These are phyloP conservation scores for Pseudogymnoascus sp. DNA, from an alignment of 2,329 filamentous ascomycete species.

Conservation along the genomic window DNA sequence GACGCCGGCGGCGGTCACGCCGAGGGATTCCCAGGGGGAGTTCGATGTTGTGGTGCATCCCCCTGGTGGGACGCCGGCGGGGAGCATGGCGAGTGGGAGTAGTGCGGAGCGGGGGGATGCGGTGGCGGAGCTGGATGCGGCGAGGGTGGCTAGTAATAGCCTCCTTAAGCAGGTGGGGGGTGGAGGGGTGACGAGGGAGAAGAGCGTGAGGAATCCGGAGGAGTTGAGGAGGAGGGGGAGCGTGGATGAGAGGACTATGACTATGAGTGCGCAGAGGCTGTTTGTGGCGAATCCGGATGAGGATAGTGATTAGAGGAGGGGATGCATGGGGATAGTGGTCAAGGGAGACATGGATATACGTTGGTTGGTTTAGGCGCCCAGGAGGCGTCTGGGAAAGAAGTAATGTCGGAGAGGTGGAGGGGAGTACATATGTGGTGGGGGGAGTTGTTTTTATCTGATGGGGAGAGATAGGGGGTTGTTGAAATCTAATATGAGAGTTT, in stretches of 20 bases:
- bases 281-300: slow-evolving; percentile 78
- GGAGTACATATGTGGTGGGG: neutral
- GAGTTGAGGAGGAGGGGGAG: slow-evolving; percentile 70
- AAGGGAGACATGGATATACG: too few species aligned
- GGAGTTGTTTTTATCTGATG: neutral
- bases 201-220: slow-evolving; percentile 58
- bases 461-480: neutral
- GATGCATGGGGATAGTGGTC: too few species aligned
- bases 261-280: slow-evolving; percentile 52
- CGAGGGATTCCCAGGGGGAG: neutral
- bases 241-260: slow-evolving; percentile 72
- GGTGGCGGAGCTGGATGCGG: slow-evolving; percentile 45
- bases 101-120: slow-evolving; percentile 48
- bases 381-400: neutral
- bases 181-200: slow-evolving; percentile 54
- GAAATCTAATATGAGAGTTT: neutral
- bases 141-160: slow-evolving; percentile 46
- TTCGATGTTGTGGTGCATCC: neutral
- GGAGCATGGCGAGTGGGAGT: slow-evolving; percentile 16
- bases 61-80: neutral
- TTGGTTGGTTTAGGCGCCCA: neutral
- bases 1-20: neutral
- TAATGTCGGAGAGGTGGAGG: neutral
- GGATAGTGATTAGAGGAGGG: slow-evolving; percentile 23
- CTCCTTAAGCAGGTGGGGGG: slow-evolving; percentile 47